phyloP scores from a whole-genome alignment of 331 rosid species.

The Quercus lobata region DNA sequence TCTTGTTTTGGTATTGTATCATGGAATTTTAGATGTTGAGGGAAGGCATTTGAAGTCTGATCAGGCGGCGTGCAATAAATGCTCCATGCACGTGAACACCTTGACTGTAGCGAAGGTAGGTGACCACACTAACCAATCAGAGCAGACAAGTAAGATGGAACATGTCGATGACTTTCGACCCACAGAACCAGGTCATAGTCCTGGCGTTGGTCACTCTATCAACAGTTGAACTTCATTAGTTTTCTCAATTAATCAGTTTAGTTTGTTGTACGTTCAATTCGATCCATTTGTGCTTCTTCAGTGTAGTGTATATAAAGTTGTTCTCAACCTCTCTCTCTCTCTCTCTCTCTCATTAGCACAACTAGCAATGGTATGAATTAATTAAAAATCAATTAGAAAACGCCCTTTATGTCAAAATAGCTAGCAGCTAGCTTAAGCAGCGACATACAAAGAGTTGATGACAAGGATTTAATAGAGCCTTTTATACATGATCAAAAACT shows the following conservation, averaged over 20 bases:
- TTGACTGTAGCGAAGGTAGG: background rate
- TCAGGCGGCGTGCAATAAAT: background rate
- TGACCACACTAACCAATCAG: background rate
- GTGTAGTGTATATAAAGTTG: too few species aligned
- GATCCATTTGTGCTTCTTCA: too few species aligned
- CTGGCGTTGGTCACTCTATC: slow-evolving; percentile 47
- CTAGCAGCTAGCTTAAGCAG: too few species aligned
- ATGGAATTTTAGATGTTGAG: slow-evolving; percentile 26
- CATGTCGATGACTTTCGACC: slow-evolving; percentile 38
- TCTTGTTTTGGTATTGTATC: slow-evolving; percentile 16
- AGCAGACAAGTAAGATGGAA: slow-evolving; percentile 16
- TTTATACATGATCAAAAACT: too few species aligned
- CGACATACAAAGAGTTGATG: too few species aligned
- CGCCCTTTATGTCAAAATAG: too few species aligned
- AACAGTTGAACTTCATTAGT: slow-evolving; percentile 16
- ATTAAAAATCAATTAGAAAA: too few species aligned
- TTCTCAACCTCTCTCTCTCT: too few species aligned
- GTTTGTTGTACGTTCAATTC: too few species aligned
- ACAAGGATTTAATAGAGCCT: too few species aligned
- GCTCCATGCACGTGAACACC: slow-evolving; percentile 5
- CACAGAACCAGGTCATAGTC: slow-evolving; percentile 44
- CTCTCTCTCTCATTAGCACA: too few species aligned
- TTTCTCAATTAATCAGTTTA: background rate
- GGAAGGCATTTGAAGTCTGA: slow-evolving; percentile 30
- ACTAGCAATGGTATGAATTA: too few species aligned